Evolutionary conservation across 1,284 basidiomycete genomes (phyloP).

Genomic region (Apiotrichum veenhuisii): DNA sequence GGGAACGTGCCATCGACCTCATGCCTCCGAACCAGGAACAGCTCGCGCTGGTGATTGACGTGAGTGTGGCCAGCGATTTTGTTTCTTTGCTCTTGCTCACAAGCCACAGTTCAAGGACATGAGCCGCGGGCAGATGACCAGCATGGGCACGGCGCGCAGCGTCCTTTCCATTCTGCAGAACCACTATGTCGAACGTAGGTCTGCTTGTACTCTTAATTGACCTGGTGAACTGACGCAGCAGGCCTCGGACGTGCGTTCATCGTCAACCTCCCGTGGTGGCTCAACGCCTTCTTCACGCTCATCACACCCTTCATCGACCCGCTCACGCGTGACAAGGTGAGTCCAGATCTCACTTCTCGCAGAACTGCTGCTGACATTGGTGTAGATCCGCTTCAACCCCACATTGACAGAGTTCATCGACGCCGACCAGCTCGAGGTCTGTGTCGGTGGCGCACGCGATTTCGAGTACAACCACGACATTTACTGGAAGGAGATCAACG

Average conservation of each 20-base stretch:
- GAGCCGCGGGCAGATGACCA: conserved; percentile 65
- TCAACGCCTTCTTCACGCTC: conserved; percentile 81
- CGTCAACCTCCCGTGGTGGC: conserved; percentile 70
- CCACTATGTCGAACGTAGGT: conserved; percentile 69
- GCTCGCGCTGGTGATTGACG: conserved; percentile 73
- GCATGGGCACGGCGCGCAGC: conserved; percentile 68
- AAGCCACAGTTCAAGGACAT: conserved; percentile 11
- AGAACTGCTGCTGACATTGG: too few species aligned
- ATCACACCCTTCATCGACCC: conserved; percentile 86
- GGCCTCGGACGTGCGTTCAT: conserved; percentile 74
- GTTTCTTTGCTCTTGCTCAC: conserved; percentile 59
- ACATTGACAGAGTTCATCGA: conserved; percentile 71
- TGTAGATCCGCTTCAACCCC: conserved; percentile 84
- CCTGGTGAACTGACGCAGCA: conserved; percentile 60
- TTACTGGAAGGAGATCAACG: conserved; percentile 73
- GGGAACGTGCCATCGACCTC: conserved; percentile 78
- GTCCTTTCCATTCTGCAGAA: conserved; percentile 78
- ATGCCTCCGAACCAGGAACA: conserved; percentile 78
- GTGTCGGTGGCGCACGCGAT: conserved; percentile 72
- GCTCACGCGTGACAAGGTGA: conserved; percentile 79
- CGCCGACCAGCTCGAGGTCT: conserved; percentile 68
- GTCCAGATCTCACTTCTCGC: conserved; percentile 15
- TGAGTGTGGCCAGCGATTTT: conserved; percentile 24
- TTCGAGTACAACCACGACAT: conserved; percentile 70
- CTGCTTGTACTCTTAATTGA: conserved; percentile 63